Evolutionary conservation across 441 rosid genomes (phyloP), one percentile per base, ranked within the genome.

Genomic region (Daphne laureola): DNA sequence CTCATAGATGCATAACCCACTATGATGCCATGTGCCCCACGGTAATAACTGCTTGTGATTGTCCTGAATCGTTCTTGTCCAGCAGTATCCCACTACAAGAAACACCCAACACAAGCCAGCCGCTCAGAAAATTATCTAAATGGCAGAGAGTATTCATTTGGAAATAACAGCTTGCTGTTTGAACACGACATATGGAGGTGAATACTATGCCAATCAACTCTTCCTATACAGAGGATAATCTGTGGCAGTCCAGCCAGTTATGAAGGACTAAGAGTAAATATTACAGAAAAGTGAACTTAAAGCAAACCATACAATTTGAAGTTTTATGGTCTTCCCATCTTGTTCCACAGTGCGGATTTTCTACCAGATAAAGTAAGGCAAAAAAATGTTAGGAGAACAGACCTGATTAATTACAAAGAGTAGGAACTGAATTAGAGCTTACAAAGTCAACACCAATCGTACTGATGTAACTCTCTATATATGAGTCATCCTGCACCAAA

Each of bases 361-460:
- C 87, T 81, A 72, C 44, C 42, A 65, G 35, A 42, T 35, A 13
- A 41, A 25, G 53, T 49, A 15, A 14, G 16, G 14, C 51, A 48
- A 59, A 49, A 0, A 36, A 0, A 31, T 53, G 49, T 59, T 48
- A 64, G 16, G 40, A 47, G 21, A 16, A 27, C 21, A 23, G 21
- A 59, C 8, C 31, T 14, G 15, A 17, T 45, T 14, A 14, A 17
- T 14, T 14, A n/a, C 7, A 55, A 13, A 8, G 55, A 51, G 15
- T 42, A 13, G 48, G 43, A 17, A 23, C 44, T 2, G 7, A 43
- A 41, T 54, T 36, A 25, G 3, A 53, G 23, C 89, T 79, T 70
- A 80, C 86, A 57, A 80, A 80, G 59, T 80, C 86, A 53, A 80
- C 86, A n/a, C 86, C 86, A 55, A 80, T 80, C 54, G 86, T 80